Evolutionary conservation across 352 stramenopile genomes (phyloP), one percentile per base, ranked within the genome.

Genomic region (Globisporangium mamillatum): DNA sequence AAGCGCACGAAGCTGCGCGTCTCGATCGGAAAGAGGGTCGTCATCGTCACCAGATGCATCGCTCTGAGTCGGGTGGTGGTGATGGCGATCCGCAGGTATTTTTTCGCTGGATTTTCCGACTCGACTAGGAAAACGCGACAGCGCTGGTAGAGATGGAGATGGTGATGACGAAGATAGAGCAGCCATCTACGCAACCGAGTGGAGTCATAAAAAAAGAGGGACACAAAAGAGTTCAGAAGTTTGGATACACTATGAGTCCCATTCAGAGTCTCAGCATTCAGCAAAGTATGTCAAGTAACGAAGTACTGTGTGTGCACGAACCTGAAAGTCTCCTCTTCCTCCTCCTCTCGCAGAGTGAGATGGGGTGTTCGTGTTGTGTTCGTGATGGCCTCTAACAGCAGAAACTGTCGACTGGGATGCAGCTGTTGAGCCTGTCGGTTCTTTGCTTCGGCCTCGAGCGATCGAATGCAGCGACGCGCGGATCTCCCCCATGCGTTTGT

Each of bases 401-500:
- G 25, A n/a, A 34, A 5, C 6, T 25, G 18, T 32, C 53, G 14
- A 9, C 14, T 1, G 29, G 22, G 53, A 25, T 58, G 53, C 4
- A 16, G 25, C 10, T 59, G 25, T 20, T 38, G 53, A n/a, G 7
- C 10, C 5, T 38, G 22, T 9, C 4, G 4, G 20, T 41, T 60
- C 54, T n/a, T 41, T n/a, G 16, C 66, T 71, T 48, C 69, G 70
- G 10, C 76, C 74, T 29, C 66, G 72, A 3, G 81, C 78, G 20
- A 92, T 87, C 34, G 78, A 72, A 24, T 81, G 87, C 22, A 92
- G 67, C 4, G 84, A 92, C 53, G 74, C 74, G 1, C 84, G 84
- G 34, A 90, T 89, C 65, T 92, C 77, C 63, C 90, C 81, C 84
- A 92, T 92, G 5, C 84, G 80, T 57, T 76, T 76, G 63, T 92